Conservation (phyloP, 2,329 filamentous ascomycete species). For the Monilinia laxa region DNA sequence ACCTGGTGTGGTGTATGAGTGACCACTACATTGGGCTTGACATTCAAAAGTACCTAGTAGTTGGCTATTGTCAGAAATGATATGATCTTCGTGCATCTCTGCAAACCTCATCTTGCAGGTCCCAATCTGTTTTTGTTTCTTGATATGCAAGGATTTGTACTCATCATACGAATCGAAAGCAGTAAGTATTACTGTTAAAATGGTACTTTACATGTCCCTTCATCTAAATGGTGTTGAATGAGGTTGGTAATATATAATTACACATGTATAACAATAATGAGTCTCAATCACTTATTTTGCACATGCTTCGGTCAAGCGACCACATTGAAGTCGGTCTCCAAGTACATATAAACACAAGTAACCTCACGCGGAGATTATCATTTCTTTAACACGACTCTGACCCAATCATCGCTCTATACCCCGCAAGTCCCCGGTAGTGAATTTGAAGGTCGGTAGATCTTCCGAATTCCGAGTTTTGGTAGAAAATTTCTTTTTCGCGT, state of each 20-base stretch:
- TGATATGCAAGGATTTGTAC: neutral
- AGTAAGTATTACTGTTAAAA: neutral
- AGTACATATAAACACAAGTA: conserved; percentile 21
- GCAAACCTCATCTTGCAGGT: neutral
- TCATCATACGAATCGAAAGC: neutral
- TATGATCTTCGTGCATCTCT: neutral
- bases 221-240: conserved; percentile 1
- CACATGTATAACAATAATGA: conserved; percentile 9
- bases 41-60: neutral
- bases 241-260: neutral
- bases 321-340: conserved; percentile 5
- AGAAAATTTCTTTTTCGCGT: neutral
- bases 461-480: conserved; percentile 16
- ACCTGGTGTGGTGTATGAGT: conserved; percentile 14
- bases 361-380: conserved; percentile 26
- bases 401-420: conserved; percentile 13
- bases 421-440: conserved; percentile 20
- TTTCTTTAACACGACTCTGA: conserved; percentile 8
- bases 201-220: neutral
- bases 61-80: conserved; percentile 9
- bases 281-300: conserved; percentile 17
- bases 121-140: neutral
- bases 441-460: conserved; percentile 17
- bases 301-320: conserved; percentile 26
- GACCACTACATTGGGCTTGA: conserved; percentile 13